These are phyloP conservation scores for Epichloe typhina DNA, from an alignment of 2,329 filamentous ascomycete genomes.

Conservation along the genomic window DNA sequence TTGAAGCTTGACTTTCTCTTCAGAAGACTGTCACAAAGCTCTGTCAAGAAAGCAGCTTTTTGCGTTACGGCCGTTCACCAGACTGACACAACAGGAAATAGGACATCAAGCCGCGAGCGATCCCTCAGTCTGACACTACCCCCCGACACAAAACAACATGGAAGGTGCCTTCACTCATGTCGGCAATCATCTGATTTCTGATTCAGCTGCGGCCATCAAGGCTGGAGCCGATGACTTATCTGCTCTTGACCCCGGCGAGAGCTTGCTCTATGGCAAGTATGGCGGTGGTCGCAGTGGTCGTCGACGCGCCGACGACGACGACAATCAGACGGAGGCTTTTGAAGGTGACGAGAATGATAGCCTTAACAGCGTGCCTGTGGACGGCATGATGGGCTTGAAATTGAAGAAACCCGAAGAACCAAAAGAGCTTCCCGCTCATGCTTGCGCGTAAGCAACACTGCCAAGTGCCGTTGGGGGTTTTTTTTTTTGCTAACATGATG, in stretches of 20 bases:
- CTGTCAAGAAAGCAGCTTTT: neutral
- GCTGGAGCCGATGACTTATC: conserved; percentile 66
- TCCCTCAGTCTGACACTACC: conserved; percentile 7
- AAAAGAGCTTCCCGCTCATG: conserved; percentile 83
- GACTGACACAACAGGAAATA: conserved; percentile 1
- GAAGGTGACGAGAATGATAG: conserved; percentile 71
- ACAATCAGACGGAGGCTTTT: conserved; percentile 72
- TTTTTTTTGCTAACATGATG: neutral
- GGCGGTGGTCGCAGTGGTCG: conserved; percentile 42
- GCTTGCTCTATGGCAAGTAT: conserved; percentile 60
- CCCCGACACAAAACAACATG: conserved; percentile 36
- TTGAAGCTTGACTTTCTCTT: neutral
- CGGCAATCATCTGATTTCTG: conserved; percentile 74
- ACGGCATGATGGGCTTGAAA: conserved; percentile 54
- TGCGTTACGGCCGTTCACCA: neutral
- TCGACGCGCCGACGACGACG: conserved; percentile 73
- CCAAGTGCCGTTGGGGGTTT: neutral
- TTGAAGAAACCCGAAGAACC: conserved; percentile 56
- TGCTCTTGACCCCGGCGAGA: conserved; percentile 64
- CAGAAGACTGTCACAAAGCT: neutral
- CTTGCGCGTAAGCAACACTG: conserved; percentile 63
- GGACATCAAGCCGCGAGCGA: neutral
- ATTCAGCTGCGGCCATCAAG: conserved; percentile 77
- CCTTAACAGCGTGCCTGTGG: conserved; percentile 67
- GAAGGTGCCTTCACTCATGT: conserved; percentile 82